Base-by-base conservation (phyloP, 2,329 filamentous ascomycete species). In the Aplosporella prunicola region DNA sequence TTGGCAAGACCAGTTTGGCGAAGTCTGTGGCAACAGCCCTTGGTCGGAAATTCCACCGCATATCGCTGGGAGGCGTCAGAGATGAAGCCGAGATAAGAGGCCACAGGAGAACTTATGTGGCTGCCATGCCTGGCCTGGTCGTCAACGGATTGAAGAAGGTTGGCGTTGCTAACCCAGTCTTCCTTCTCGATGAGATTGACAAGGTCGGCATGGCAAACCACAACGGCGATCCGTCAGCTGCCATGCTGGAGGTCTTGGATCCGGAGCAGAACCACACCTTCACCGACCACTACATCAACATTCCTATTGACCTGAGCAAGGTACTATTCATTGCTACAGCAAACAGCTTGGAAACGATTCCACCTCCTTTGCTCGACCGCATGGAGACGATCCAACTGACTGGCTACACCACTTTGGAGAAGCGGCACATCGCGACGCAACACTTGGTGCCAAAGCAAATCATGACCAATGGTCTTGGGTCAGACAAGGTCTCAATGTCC, bases 371-470 rank as follows among this genome's bases (percentile, higher is more conserved):
- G 3, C 72, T 98, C 9, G 91, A 98, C 61, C 82, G 91, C 42
- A 95, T 98, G 89, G 91, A 98, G 64, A 93, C 81, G 5, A 94
- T 98, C 38, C 76, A 83, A 47, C 74, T 98, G 15, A 85, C 87
- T 2, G 91, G 91, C 47, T 98, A 98, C 66, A 98, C 91, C 0
- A 95, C 88, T 5, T 72, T 96, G 13, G 91, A 98, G 68, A 98
- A 98, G 68, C 77, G 86, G 40, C 86, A 95, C 58, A 98, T 98
- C 55, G 89, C 91, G 11, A 78, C 79, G 50, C 81, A 82, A 49
- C 91, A 98, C 60, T 70, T 98, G n/a, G 80, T 98, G 14, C 91
- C 91, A 9, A 98, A 96, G 66, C 91, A 98, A 59, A 80, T 96
- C 51, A 79, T 78, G 33, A 82, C 84, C 38, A 98, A 98, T 54